Base-by-base conservation (phyloP, 2,329 filamentous ascomycete species). In the Trichoderma endophyticum region DNA sequence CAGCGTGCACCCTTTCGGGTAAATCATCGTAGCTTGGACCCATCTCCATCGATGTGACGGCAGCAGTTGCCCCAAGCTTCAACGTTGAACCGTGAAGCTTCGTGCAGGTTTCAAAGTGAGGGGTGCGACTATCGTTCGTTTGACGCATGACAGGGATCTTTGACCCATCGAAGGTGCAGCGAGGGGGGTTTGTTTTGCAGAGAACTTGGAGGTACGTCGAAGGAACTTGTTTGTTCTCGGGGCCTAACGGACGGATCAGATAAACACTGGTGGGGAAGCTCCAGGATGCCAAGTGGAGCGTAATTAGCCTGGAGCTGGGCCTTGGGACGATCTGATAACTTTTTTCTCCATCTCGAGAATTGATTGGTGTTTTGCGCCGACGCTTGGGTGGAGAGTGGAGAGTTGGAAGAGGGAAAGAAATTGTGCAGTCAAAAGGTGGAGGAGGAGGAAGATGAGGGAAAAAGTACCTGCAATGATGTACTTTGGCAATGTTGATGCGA, bases 271-370 rank as follows among this genome's bases (percentile, higher is more conserved):
- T 70, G 43, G 67, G 39, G 60, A 48, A 57, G 48, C 28, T 32
- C 48, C 11, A 61, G 28, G 18, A 26, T 15, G 15, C n/a, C 12
- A 32, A 57, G 68, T 63, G 68, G 68, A 61, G 48, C 48, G 57
- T 5, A 43, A 26, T 71, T 71, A 32, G 54, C 51, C 34, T 36
- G 24, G n/a, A 60, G 54, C 24, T 24, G 62, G 62, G 30, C 3
- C 43, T 9, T 36, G 8, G 48, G 59, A 64, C 60, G 68, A 71
- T 71, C 68, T 71, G 68, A 71, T 71, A 71, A 71, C 68, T 57
- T 64, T 70, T 70, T 71, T 57, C 59, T 32, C 28, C 26, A 39
- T 57, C 14, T 32, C 18, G 32, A 30, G 12, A 24, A 26, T 12
- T 71, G 59, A 64, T 71, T 64, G 59, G 59, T 34, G 30, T 57